Conservation (phyloP, 139 green algal species). For the Axilococcus clingmanii region DNA sequence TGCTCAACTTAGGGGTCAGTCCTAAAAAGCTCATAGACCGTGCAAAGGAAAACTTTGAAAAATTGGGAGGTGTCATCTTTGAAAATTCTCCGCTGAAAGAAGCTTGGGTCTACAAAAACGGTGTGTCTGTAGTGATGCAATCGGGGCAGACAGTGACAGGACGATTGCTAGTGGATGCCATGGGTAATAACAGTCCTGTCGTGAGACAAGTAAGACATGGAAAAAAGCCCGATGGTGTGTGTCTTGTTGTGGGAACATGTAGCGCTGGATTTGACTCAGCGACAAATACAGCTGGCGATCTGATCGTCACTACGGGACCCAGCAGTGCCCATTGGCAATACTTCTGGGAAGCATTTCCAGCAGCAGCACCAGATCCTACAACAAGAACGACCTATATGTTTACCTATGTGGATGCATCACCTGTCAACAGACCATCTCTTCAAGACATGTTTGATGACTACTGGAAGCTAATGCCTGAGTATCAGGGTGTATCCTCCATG, state of each 20-base stretch:
- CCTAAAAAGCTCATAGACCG: conserved; percentile 43
- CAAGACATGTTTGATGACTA: conserved; percentile 83
- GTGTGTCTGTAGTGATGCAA: conserved; percentile 36
- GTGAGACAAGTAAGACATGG: conserved; percentile 77
- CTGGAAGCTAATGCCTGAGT: conserved; percentile 83
- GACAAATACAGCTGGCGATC: conserved; percentile 73
- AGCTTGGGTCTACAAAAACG: conserved; percentile 50
- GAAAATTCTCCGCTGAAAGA: conserved; percentile 42
- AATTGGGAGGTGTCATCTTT: conserved; percentile 53
- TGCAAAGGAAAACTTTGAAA: conserved; percentile 50
- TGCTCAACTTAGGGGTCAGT: conserved; percentile 87
- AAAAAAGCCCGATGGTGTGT: conserved; percentile 86
- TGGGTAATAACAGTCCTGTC: conserved; percentile 84
- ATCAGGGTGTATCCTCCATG: conserved; percentile 55
- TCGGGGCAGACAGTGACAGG: conserved; percentile 24
- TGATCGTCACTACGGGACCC: conserved; percentile 62
- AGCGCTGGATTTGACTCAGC: conserved; percentile 53
- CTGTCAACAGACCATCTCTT: conserved; percentile 54
- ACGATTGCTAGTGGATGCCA: conserved; percentile 84
- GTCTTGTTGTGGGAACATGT: conserved; percentile 85
- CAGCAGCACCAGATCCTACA: conserved; percentile 43
- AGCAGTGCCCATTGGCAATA: conserved; percentile 39
- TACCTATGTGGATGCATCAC: conserved; percentile 79
- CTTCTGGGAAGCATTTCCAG: conserved; percentile 91
- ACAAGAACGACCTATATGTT: conserved; percentile 99